Evolutionary conservation across 805 yeast genomes (phyloP).

Genomic region (Candida dajiaensis): DNA sequence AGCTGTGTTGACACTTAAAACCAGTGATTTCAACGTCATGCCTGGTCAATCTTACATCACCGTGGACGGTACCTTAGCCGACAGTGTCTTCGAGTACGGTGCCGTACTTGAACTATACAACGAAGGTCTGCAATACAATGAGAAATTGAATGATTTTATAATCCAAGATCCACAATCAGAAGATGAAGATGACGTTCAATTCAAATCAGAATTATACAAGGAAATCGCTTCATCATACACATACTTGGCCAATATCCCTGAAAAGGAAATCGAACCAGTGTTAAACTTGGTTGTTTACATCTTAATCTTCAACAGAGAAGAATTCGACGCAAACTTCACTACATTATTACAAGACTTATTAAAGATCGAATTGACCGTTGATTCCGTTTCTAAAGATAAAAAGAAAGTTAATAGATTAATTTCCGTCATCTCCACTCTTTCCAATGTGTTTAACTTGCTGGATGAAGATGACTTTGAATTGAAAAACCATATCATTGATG

Average conservation of each 20-base stretch:
- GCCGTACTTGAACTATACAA: constrained; percentile 23
- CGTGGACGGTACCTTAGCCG: constrained; percentile 37
- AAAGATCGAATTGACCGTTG: constrained; percentile 3
- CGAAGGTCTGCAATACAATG: constrained; percentile 10
- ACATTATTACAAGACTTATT: neutral
- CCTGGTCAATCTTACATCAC: constrained; percentile 20
- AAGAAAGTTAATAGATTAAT: constrained; percentile 8
- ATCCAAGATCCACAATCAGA: constrained; percentile 8
- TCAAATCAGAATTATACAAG: constrained; percentile 13
- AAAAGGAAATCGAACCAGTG: constrained; percentile 23
- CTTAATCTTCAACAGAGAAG: constrained; percentile 9
- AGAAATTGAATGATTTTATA: constrained; percentile 13
- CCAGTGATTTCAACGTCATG: constrained; percentile 3
- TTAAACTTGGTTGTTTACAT: constrained; percentile 21
- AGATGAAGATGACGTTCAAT: constrained; percentile 17
- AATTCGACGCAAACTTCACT: neutral
- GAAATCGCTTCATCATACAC: constrained; percentile 13
- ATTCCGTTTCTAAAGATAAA: constrained; percentile 6
- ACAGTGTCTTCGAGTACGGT: constrained; percentile 27
- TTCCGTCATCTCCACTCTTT: constrained; percentile 15
- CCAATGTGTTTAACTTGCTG: constrained; percentile 18
- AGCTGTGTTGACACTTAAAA: neutral
- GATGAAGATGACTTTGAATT: constrained; percentile 8
- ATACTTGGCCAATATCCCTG: constrained; percentile 16
- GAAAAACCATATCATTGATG: constrained; percentile 16